Conservation (phyloP, 257 asterid genomes). For the Solanum piurae region DNA sequence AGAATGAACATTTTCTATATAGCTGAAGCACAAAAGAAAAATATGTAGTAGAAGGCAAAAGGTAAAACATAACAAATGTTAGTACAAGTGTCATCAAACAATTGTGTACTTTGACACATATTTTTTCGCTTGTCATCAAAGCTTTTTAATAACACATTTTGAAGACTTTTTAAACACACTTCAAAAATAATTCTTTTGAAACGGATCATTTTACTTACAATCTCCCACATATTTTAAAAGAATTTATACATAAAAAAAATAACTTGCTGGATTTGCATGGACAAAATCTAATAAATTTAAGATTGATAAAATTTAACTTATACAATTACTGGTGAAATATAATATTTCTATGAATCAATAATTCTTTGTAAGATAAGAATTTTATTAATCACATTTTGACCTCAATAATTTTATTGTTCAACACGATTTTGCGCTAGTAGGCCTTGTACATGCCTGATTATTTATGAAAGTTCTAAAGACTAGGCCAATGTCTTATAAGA, state of each 20-base stretch:
- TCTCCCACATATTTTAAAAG: background rate
- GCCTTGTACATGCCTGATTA: too few species aligned
- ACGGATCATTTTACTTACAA: background rate
- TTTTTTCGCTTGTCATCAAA: background rate
- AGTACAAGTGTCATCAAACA: too few species aligned
- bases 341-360: too few species aligned
- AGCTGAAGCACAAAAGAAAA: background rate
- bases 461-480: background rate
- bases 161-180: background rate
- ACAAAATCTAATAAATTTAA: too few species aligned
- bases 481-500: background rate
- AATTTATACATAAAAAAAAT: too few species aligned
- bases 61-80: too few species aligned
- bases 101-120: background rate
- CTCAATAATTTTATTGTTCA: too few species aligned
- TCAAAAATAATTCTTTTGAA: background rate
- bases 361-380: background rate
- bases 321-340: too few species aligned
- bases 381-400: background rate
- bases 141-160: too few species aligned
- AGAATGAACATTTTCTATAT: too few species aligned
- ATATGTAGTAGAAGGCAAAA: background rate
- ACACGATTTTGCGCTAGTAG: background rate
- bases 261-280: background rate
- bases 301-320: too few species aligned